Conservation (phyloP, 306 rosid genomes). For the Gleditsia sinensis region DNA sequence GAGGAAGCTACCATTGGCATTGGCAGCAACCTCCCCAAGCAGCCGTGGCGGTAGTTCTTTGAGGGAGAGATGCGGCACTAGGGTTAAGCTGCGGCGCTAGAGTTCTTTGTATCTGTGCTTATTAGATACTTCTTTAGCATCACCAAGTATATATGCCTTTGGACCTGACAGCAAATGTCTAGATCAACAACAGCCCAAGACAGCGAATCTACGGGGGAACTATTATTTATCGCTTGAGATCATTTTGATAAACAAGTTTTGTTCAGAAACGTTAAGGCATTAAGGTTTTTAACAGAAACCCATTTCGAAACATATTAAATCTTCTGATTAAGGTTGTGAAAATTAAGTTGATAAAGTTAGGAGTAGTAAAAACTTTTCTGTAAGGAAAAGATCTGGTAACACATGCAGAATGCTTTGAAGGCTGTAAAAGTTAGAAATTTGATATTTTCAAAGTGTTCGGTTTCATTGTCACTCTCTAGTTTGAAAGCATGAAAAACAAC, state of each 20-base stretch:
- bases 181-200: not conserved
- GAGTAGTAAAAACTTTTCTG: not conserved
- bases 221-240: constrained; percentile 18
- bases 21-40: no score
- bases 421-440: no score
- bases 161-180: constrained; percentile 29
- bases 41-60: no score
- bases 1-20: no score
- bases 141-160: constrained; percentile 10
- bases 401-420: constrained; percentile 11
- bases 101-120: no score
- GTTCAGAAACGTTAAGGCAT: not conserved
- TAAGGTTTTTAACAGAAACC: not conserved
- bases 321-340: not conserved
- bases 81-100: no score
- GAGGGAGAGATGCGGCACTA: no score
- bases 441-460: no score
- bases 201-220: constrained; percentile 3
- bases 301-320: not conserved
- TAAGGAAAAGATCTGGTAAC: constrained; percentile 3
- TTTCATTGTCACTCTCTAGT: constrained; percentile 46
- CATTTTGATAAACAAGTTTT: not conserved
- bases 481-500: constrained; percentile 37
- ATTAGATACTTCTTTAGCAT: not conserved
- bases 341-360: not conserved